Conservation (phyloP, 495 filamentous ascomycete genomes). For the Trichodelitschia bisporula region DNA sequence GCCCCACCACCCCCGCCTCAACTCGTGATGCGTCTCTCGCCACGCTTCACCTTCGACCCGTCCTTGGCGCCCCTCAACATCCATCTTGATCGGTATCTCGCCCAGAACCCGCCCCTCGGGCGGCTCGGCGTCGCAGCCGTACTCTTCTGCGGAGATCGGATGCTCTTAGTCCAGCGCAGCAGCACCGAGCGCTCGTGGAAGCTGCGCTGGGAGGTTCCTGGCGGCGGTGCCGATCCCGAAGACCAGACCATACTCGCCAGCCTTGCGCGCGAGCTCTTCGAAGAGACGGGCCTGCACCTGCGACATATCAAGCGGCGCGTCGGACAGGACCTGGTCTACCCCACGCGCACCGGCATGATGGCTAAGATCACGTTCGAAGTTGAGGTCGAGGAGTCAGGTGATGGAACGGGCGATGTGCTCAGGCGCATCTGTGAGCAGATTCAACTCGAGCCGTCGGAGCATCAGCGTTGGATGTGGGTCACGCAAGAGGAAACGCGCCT, state of each 20-base stretch:
- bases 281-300: constrained; percentile 32
- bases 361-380: constrained; percentile 19
- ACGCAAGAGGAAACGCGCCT: background rate
- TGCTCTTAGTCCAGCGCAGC: constrained; percentile 30
- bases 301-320: constrained; percentile 21
- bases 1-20: too few relatives aligned
- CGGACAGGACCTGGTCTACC: constrained; percentile 5
- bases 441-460: background rate
- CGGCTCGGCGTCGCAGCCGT: constrained; percentile 3
- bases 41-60: too few relatives aligned
- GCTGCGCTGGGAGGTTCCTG: constrained; percentile 32
- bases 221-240: constrained; percentile 24
- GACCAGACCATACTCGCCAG: constrained; percentile 28
- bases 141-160: constrained; percentile 13
- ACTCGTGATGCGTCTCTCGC: too few relatives aligned
- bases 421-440: background rate
- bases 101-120: constrained; percentile 4
- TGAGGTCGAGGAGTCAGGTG: constrained; percentile 5
- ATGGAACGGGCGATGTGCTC: background rate
- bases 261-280: constrained; percentile 27
- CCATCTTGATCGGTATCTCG: too few relatives aligned
- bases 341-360: constrained; percentile 8
- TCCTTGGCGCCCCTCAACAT: too few relatives aligned
- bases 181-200: constrained; percentile 21
- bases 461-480: background rate